These are phyloP conservation scores for Colletotrichum sp. DNA, from an alignment of 2,329 filamentous ascomycete genomes.

Conservation along the genomic window DNA sequence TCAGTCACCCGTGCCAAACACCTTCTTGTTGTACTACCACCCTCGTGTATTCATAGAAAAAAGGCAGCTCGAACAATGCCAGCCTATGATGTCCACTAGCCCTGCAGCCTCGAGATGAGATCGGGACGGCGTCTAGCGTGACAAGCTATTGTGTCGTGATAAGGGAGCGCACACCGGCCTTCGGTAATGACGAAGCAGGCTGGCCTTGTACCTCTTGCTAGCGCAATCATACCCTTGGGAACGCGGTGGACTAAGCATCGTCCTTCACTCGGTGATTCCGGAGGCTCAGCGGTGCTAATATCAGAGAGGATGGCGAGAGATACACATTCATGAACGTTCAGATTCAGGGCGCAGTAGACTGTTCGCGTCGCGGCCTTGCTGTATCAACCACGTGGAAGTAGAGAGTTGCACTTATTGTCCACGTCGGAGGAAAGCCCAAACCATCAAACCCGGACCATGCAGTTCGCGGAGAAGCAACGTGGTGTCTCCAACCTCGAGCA, in stretches of 20 bases:
- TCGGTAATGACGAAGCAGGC: not conserved
- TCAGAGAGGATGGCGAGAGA: not conserved
- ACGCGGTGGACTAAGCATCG: not conserved
- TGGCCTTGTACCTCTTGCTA: not conserved
- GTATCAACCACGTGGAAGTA: not conserved
- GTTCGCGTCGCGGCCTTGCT: not conserved
- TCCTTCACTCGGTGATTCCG: not conserved
- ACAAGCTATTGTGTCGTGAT: not conserved
- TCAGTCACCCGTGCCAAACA: not conserved
- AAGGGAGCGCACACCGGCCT: not conserved
- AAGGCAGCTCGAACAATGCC: constrained; percentile 10
- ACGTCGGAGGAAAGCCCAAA: not conserved
- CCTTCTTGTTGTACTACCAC: constrained; percentile 13
- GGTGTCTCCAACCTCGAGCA: not conserved
- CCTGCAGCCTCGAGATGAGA: not conserved
- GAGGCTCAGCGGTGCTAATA: not conserved
- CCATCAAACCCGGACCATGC: not conserved
- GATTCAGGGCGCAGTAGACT: not conserved
- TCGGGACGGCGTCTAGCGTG: not conserved
- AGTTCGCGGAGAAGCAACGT: constrained; percentile 1
- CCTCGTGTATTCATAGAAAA: constrained; percentile 21
- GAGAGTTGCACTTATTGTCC: not conserved
- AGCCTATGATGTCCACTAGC: constrained; percentile 14
- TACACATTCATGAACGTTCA: not conserved
- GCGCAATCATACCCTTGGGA: not conserved